Evolutionary conservation across 352 stramenopile species (phyloP).

Genomic region (Elongisporangium prolatum): DNA sequence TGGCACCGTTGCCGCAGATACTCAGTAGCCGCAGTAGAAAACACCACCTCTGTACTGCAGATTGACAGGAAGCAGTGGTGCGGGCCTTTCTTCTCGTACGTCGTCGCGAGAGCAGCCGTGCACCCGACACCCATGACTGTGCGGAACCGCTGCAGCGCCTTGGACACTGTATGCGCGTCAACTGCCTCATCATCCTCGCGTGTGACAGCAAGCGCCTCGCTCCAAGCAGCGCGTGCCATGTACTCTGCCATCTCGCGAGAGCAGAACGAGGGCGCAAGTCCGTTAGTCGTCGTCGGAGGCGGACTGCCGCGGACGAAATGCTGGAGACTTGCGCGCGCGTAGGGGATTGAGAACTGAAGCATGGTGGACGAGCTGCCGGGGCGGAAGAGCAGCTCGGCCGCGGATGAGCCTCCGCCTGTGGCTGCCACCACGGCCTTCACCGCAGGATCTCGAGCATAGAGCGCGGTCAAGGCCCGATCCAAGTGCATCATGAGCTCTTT

Average conservation of each 20-base stretch:
- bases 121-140: conserved; percentile 57
- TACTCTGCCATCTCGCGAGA: conserved; percentile 51
- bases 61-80: conserved; percentile 74
- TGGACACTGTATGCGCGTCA: conserved; percentile 16
- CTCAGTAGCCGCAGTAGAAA: conserved; percentile 1
- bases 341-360: conserved; percentile 63
- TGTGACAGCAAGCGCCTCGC: conserved; percentile 33
- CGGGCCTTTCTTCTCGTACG: conserved; percentile 47
- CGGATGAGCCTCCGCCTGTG: conserved; percentile 50
- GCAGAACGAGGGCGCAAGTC: conserved; percentile 28
- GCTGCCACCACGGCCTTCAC: conserved; percentile 51
- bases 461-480: conserved; percentile 44
- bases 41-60: conserved; percentile 18
- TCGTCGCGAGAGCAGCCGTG: conserved; percentile 64
- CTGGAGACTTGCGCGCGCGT: conserved; percentile 55
- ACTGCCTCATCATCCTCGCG: conserved; percentile 24
- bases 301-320: conserved; percentile 29
- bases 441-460: conserved; percentile 47
- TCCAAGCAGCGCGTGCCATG: conserved; percentile 60
- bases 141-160: conserved; percentile 28
- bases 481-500: conserved; percentile 18
- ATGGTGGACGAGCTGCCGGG: conserved; percentile 66
- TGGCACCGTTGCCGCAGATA: conserved; percentile 28
- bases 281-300: background rate
- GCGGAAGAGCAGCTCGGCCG: conserved; percentile 41